Evolutionary conservation across 371 early-diverging fungal species (phyloP), one percentile per base, ranked within the genome.

Genomic region (Parasitella parasitica): DNA sequence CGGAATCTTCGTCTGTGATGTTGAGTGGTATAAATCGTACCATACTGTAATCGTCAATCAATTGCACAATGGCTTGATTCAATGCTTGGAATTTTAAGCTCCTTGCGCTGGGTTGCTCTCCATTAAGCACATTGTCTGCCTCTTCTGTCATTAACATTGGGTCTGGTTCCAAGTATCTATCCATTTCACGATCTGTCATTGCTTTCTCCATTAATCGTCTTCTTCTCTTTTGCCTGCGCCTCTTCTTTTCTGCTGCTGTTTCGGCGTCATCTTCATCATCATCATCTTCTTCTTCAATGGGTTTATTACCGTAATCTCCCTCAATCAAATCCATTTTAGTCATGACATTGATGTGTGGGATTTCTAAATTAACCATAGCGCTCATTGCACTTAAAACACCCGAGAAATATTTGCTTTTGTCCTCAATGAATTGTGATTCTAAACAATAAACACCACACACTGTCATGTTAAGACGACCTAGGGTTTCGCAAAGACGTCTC

Each of bases 341-440:
- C 86, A 99, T 83, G 20, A 99, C 95, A 71, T 98, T 98, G 70
- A 99, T 86, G 73, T 97, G 95, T 11, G 99, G 97, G 28, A 98
- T 89, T 63, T 95, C 95, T 57, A 98, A 75, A 73, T 96, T 94
- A 54, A 96, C 85, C 97, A 97, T 98, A n/a, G 93, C 92, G 59
- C 92, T 86, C 76, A 91, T 93, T 1, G 95, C 94, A 70, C 91
- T 93, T 76, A 97, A 73, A 5, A 96, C 95, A 9, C 98, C 98
- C 11, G 94, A 87, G 73, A 98, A 95, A 73, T 93, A 98, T 80
- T 99, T 99, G 58, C 90, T 72, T 53, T 92, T 86, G 75, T 97
- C 98, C 59, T 94, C 90, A 36, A 99, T 85, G 75, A 97, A 99
- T 71, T 96, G 97, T 56, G 87, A 85, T 66, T 99, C 99, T 5